A percentile compares a stretch with the other conserved stretches of the same genome.
These are phyloP conservation scores for Penicillium expansum DNA, from an alignment of 2,329 filamentous ascomycete genomes.

Conservation along the genomic window DNA sequence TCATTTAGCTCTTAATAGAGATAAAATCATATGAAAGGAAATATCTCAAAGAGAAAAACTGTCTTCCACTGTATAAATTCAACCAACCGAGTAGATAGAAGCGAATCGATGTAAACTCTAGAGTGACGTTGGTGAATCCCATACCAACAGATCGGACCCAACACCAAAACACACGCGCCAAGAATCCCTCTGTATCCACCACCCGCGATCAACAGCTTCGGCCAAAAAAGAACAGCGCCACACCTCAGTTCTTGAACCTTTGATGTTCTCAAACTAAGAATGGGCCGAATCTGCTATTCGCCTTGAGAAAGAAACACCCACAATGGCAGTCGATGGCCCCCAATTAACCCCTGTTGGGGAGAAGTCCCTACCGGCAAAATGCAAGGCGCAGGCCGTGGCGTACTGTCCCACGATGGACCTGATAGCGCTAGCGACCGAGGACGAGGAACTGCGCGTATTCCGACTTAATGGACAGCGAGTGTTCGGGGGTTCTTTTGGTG, in stretches of 20 bases:
- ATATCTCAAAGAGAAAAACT: not conserved
- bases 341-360: slow-evolving; percentile 42
- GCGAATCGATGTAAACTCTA: not conserved
- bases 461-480: slow-evolving; percentile 72
- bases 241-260: not conserved
- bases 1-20: slow-evolving; percentile 6
- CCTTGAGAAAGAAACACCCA: slow-evolving; percentile 2
- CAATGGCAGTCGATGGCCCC: slow-evolving; percentile 29
- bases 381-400: slow-evolving; percentile 54
- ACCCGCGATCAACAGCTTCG: slow-evolving; percentile 21
- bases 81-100: not conserved
- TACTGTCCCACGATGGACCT: slow-evolving; percentile 86
- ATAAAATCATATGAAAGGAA: not conserved
- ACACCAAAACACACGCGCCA: slow-evolving; percentile 19
- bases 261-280: slow-evolving; percentile 15
- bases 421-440: slow-evolving; percentile 66
- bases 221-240: slow-evolving; percentile 1
- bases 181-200: slow-evolving; percentile 20
- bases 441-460: slow-evolving; percentile 70
- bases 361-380: slow-evolving; percentile 43
- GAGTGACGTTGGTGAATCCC: not conserved
- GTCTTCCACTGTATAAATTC: not conserved
- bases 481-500: slow-evolving; percentile 50
- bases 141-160: not conserved
- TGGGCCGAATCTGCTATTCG: slow-evolving; percentile 22